Conservation (phyloP, 2,329 filamentous ascomycete genomes). For the Albifimbria verrucaria region DNA sequence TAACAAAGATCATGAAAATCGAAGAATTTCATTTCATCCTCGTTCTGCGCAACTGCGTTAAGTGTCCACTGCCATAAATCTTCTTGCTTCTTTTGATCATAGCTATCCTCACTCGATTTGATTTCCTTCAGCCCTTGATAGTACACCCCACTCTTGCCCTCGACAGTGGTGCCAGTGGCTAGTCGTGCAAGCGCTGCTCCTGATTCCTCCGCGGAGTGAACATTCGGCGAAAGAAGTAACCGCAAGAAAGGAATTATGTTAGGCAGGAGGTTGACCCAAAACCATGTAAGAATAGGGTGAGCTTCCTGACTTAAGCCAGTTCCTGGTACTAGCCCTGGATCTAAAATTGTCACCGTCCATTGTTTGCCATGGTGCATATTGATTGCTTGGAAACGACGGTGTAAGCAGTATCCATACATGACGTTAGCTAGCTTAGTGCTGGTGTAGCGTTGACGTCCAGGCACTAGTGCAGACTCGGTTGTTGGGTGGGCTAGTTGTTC, state of each 20-base stretch:
- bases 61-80: constrained; percentile 9
- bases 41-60: no score
- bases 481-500: constrained; percentile 5
- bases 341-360: constrained; percentile 3
- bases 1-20: no score
- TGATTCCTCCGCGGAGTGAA: constrained; percentile 4
- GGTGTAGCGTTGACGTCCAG: constrained; percentile 1
- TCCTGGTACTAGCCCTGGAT: constrained; percentile 8
- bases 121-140: constrained; percentile 7
- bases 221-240: background rate
- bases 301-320: constrained; percentile 3
- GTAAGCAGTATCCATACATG: constrained; percentile 3
- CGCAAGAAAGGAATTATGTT: background rate
- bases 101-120: constrained; percentile 6
- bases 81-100: constrained; percentile 6
- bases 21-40: no score
- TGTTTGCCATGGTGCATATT: background rate
- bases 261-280: constrained; percentile 3
- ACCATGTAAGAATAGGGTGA: background rate
- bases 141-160: constrained; percentile 3
- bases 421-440: constrained; percentile 7
- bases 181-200: constrained; percentile 3
- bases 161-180: background rate
- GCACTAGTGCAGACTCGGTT: background rate
- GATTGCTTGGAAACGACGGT: background rate